Evolutionary conservation across 169 alveolate species (phyloP).

Genomic region (Eimeria necatrix): DNA sequence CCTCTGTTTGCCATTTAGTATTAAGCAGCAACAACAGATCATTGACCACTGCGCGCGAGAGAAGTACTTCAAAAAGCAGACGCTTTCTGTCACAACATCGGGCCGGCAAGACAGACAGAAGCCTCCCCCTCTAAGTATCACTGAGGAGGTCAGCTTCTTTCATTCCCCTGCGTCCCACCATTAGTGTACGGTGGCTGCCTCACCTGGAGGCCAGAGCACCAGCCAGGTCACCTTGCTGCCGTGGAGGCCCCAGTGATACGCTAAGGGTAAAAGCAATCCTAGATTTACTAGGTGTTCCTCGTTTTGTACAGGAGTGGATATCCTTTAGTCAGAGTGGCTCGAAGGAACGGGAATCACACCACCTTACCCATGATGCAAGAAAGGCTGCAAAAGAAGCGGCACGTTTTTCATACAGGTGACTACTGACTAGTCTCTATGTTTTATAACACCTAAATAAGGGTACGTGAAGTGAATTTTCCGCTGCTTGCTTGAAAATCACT

Average conservation of each 20-base stretch:
- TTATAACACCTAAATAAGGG: neutral
- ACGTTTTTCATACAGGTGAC: conserved; percentile 59
- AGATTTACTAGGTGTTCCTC: neutral
- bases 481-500: neutral
- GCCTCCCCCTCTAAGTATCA: conserved; percentile 51
- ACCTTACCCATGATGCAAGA: conserved; percentile 66
- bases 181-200: too few relatives aligned
- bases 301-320: conserved; percentile 20
- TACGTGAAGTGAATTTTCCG: neutral
- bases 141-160: conserved; percentile 33
- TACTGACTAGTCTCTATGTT: neutral
- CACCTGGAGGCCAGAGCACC: too few relatives aligned
- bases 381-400: conserved; percentile 56
- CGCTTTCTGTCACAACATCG: conserved; percentile 15
- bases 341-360: neutral
- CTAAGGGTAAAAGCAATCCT: too few relatives aligned
- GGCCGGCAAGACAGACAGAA: conserved; percentile 70
- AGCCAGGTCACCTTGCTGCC: too few relatives aligned
- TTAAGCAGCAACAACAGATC: conserved; percentile 55
- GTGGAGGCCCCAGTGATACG: too few relatives aligned
- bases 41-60: conserved; percentile 46
- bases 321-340: neutral
- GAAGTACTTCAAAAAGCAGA: conserved; percentile 48
- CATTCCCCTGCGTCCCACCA: neutral
- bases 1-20: conserved; percentile 33